Base-by-base conservation (phyloP, 805 yeast genomes). In the Wickerhamomyces pijperi region DNA sequence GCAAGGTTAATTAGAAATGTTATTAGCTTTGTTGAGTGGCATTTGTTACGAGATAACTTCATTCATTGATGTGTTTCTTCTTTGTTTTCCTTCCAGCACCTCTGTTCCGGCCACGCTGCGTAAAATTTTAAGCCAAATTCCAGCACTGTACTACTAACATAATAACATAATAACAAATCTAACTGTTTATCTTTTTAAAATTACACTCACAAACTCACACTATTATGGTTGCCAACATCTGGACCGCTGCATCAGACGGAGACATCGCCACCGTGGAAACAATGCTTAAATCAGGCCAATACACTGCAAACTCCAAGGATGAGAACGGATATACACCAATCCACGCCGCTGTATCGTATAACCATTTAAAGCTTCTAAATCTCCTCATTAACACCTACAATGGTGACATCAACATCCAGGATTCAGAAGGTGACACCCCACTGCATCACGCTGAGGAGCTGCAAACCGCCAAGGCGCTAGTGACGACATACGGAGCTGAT, bases 261-360 rank as follows among this genome's bases (percentile, higher is more conserved):
- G 74, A 79, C 44, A 42, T 70, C 3, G 68, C 63, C 3, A 51
- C 67, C 7, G 95, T 92, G 6, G 72, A 77, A 45, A 46, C 66
- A 13, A 63, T 67, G 39, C 60, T 92, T 7, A 64, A 59, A 11
- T 50, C 70, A 0, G 81, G 79, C 0, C 51, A 62, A 5, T 66
- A 64, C 46, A 68, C 78, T 3, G 74, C 96, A 3, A 81, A 85
- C 52, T 71, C 81, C 6, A 75, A 79, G 45, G 99, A 92, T 58
- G 82, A 84, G 1, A 85, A 88, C 51, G 99, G 99, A 1, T 92
- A 94, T 60, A 90, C 97, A 0, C 94, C 98, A 6, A 70, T 92
- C 12, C 99, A 92, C 58, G 99, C 99, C 1, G 97, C 98, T 2
- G 94, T 94, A 2, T 82, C 97, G 1, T 92, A 92, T 58, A 90